Evolutionary conservation across 257 asterid genomes (phyloP).

Genomic region (Solanum pimpinellifolium): DNA sequence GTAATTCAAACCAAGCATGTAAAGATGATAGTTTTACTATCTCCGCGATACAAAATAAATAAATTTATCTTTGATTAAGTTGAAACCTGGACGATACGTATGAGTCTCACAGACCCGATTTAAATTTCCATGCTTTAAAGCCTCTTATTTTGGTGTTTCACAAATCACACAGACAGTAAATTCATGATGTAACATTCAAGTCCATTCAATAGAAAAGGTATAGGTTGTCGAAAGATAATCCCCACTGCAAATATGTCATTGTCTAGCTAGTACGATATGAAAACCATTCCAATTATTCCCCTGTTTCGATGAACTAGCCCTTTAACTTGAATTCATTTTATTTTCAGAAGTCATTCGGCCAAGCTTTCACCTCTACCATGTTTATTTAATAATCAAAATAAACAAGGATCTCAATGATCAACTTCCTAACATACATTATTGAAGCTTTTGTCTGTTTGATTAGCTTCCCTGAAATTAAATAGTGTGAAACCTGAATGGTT

Average conservation of each 20-base stretch:
- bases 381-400: no score
- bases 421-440: no score
- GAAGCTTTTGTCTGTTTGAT: no score
- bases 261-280: background rate
- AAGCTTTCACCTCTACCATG: no score
- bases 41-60: background rate
- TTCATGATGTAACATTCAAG: background rate
- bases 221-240: background rate
- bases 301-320: background rate
- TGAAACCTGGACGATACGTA: background rate
- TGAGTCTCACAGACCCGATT: background rate
- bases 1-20: background rate
- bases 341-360: background rate
- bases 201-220: background rate
- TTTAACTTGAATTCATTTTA: background rate
- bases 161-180: background rate
- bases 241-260: background rate
- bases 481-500: no score
- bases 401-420: no score
- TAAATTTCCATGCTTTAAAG: background rate
- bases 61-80: background rate
- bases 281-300: background rate
- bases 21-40: background rate
- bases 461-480: no score
- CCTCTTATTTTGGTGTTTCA: background rate